These are phyloP conservation scores for Ambispora gerdemannii DNA, from an alignment of 192 early-diverging fungal genomes.

Conservation along the genomic window DNA sequence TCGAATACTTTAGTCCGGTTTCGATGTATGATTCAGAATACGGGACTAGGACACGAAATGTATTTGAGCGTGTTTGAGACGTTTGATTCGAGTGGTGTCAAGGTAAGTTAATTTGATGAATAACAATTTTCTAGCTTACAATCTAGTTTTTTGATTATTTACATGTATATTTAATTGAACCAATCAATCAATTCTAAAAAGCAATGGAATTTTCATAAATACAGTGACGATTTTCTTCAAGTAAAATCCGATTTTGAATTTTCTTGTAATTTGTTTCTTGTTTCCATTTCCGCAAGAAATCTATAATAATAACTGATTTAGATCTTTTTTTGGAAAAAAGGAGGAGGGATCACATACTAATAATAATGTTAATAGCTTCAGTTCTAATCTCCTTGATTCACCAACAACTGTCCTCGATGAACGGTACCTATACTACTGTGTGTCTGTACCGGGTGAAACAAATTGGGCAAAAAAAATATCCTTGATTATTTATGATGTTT, in stretches of 20 bases:
- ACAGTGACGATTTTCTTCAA: constrained; percentile 4
- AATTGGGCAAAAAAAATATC: constrained; percentile 55
- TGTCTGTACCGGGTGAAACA: constrained; percentile 67
- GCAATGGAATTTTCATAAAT: constrained; percentile 23
- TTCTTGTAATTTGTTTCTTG: neutral
- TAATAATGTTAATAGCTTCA: neutral
- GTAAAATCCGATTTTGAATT: neutral
- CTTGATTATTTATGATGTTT: too few species aligned
- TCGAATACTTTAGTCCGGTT: constrained; percentile 61
- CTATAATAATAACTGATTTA: too few species aligned
- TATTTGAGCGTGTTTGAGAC: constrained; percentile 41
- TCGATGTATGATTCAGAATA: constrained; percentile 80
- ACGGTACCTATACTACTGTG: constrained; percentile 63
- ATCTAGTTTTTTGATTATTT: neutral
- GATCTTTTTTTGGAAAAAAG: too few species aligned
- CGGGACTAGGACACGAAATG: constrained; percentile 68
- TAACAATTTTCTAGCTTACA: neutral
- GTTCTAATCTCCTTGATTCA: neutral
- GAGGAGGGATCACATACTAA: too few species aligned
- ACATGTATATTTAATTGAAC: neutral
- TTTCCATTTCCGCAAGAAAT: neutral
- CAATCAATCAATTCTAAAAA: neutral
- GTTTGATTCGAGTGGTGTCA: constrained; percentile 32
- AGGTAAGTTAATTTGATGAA: constrained; percentile 32
- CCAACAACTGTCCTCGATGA: constrained; percentile 46